phyloP scores from a whole-genome alignment of 768 basidiomycete genomes.

The Boletus reticuloceps region DNA sequence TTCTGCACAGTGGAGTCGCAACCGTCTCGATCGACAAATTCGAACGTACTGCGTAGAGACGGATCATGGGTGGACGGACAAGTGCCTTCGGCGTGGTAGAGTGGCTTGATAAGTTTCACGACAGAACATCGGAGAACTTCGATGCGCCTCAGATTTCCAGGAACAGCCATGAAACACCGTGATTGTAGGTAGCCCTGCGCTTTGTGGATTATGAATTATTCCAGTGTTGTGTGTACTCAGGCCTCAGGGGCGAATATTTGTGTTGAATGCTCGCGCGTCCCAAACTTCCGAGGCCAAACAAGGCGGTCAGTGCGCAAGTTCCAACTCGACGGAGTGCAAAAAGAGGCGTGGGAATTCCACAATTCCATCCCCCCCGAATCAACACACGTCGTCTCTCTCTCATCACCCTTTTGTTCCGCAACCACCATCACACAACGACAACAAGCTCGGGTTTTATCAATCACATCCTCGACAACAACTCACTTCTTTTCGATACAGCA shows the following conservation, averaged over 20 bases:
- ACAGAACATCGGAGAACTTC: no score
- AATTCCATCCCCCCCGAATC: constrained; percentile 21
- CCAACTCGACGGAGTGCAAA: constrained; percentile 26
- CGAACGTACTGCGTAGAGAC: no score
- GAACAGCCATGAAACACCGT: no score
- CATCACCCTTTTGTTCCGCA: constrained; percentile 21
- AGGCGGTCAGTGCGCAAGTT: constrained; percentile 32
- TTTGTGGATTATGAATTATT: no score
- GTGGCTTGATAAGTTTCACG: no score
- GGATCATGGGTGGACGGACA: no score
- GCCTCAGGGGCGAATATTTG: no score
- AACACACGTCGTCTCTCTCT: constrained; percentile 15
- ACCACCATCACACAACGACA: constrained; percentile 28
- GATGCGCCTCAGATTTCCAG: no score
- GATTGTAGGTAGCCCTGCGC: no score
- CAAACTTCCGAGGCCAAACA: constrained; percentile 18
- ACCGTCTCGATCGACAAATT: background rate
- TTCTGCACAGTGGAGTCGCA: background rate
- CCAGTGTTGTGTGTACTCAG: no score
- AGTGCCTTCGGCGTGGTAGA: no score
- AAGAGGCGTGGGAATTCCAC: constrained; percentile 30
- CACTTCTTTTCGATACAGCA: constrained; percentile 9
- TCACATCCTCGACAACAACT: constrained; percentile 6
- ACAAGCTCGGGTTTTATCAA: constrained; percentile 1
- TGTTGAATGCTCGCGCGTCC: background rate